Base-by-base conservation (phyloP, 2,329 filamentous ascomycete genomes). In the Aspergillus uvarum region DNA sequence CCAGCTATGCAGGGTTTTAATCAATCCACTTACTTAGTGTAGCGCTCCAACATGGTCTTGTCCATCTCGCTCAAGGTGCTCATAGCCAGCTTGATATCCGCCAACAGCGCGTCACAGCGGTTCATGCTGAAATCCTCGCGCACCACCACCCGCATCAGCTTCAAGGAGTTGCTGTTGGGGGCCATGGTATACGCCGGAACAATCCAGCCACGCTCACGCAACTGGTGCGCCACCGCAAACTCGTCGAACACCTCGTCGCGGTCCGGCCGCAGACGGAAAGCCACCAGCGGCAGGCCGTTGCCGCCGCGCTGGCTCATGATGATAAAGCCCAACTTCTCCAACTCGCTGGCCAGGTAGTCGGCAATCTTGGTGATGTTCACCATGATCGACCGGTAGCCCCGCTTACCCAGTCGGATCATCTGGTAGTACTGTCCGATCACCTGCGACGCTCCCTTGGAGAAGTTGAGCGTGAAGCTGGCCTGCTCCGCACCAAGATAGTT, bases 401-500 rank as follows among this genome's bases (percentile, higher is more conserved):
- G 88, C 84, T 96, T 96, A 62, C 94, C 94, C 4, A 98, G 87
- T 31, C 94, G 91, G 74, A 97, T 96, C 72, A 98, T 85, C 79
- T 97, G 93, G 81, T 98, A 97, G 81, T 97, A 98, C 79, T 98
- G 94, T 29, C 91, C 94, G 63, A 98, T 96, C 71, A 97, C 91
- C 74, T 97, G 93, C 5, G 89, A 92, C 12, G 94, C 94, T 59
- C 93, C 93, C 76, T 96, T 96, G 73, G 91, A 96, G 82, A 98
- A 98, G 83, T 98, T 98, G 61, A 98, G 87, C 0, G 94, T 97
- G 80, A 97, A 97, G 3, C 92, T 96, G 2, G 92, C 89, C 76
- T 98, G 94, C 73, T 97, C 92, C 11, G 94, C 93, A 53, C 94
- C 94, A 5, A 97, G 89, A 79, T 98, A 98, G 84, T 97, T 97